A percentile compares a stretch with the other conserved stretches of the same genome.
phyloP scores from a whole-genome alignment of 176 grass and related monocot genomes.

The Musa itinerans region DNA sequence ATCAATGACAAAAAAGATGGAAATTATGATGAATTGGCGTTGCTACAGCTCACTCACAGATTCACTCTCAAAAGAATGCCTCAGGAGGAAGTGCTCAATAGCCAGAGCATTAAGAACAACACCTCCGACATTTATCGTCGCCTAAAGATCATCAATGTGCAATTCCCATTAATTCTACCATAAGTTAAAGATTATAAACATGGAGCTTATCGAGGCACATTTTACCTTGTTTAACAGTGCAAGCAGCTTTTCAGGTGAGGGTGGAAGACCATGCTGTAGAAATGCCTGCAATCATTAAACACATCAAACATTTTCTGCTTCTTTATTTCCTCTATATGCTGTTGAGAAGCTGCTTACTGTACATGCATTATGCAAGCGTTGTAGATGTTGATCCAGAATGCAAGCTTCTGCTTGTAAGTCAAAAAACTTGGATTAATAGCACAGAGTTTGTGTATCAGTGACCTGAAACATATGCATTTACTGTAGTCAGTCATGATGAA shows the following conservation, averaged over 20 bases:
- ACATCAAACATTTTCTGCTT: not conserved
- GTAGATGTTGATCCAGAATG: conserved; percentile 98
- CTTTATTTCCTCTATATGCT: not conserved
- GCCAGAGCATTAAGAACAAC: conserved; percentile 47
- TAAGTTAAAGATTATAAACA: not conserved
- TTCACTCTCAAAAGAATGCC: conserved; percentile 46
- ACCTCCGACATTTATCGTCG: conserved; percentile 69
- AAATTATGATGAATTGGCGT: not conserved
- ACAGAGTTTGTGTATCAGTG: conserved; percentile 56
- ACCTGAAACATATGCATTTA: conserved; percentile 28
- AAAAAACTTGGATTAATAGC: conserved; percentile 41
- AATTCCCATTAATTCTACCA: no score
- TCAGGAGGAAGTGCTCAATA: conserved; percentile 85
- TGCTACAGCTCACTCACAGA: conserved; percentile 22
- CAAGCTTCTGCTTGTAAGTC: conserved; percentile 84
- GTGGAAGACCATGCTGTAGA: conserved; percentile 69
- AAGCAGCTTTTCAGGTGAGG: conserved; percentile 64
- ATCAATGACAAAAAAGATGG: not conserved
- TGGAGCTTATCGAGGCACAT: not conserved
- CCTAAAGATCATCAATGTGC: conserved; percentile 17
- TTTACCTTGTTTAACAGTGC: conserved; percentile 61
- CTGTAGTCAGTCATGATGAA: no score
- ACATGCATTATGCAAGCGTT: conserved; percentile 99
- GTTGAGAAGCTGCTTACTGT: conserved; percentile 14
- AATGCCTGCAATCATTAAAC: conserved; percentile 40